These are phyloP conservation scores for Paecilomyces variotii DNA, from an alignment of 2,329 filamentous ascomycete genomes.

Conservation along the genomic window DNA sequence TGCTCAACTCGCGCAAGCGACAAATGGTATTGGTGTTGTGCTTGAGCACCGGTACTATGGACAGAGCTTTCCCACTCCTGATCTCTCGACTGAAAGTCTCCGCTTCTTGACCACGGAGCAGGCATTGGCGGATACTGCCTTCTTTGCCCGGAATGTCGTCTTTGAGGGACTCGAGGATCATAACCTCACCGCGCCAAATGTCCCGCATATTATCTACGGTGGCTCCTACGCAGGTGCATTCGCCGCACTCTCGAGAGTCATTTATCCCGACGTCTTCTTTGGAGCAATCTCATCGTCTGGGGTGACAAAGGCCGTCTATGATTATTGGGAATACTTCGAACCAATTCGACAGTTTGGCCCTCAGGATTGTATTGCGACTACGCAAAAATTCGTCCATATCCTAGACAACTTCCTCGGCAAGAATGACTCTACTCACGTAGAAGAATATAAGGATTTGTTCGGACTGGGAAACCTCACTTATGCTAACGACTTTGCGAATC, in stretches of 20 bases:
- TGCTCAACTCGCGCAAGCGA: constrained; percentile 60
- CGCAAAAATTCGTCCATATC: constrained; percentile 53
- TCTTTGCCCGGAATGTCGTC: constrained; percentile 65
- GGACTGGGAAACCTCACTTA: constrained; percentile 29
- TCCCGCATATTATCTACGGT: constrained; percentile 71
- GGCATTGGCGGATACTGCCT: constrained; percentile 70
- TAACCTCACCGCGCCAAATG: constrained; percentile 57
- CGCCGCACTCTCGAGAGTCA: constrained; percentile 64
- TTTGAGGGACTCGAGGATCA: constrained; percentile 62
- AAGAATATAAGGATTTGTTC: constrained; percentile 40
- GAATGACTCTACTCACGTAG: constrained; percentile 36
- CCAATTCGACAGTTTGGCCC: constrained; percentile 50
- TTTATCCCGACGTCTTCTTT: constrained; percentile 73
- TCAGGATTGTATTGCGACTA: constrained; percentile 55
- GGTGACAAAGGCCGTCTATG: constrained; percentile 67
- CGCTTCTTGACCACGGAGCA: constrained; percentile 81
- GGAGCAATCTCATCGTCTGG: constrained; percentile 74
- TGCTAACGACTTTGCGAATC: constrained; percentile 46
- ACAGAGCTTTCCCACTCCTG: constrained; percentile 58
- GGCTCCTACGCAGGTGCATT: constrained; percentile 78
- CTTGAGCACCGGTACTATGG: constrained; percentile 88
- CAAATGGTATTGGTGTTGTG: constrained; percentile 67
- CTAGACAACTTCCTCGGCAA: constrained; percentile 51
- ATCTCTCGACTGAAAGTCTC: constrained; percentile 61
- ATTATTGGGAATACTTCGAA: constrained; percentile 63